A percentile compares a stretch with the other conserved stretches of the same genome.
Conservation (phyloP, 306 rosid species). For the Senna tora region DNA sequence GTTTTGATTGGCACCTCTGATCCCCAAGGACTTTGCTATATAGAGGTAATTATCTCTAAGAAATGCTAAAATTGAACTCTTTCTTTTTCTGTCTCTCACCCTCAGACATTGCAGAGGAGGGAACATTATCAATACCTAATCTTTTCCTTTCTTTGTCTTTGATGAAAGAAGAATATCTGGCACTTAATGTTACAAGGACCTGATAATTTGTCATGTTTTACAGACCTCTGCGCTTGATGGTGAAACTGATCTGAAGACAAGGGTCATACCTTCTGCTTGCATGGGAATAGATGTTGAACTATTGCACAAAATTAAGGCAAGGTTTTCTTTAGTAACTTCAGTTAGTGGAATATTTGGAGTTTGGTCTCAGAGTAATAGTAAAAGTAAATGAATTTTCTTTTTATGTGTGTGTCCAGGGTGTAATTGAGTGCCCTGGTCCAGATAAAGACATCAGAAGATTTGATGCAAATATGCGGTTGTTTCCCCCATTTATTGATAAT, state of each 20-base stretch:
- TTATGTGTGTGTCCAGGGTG: constrained; percentile 62
- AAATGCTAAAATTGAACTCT: constrained; percentile 28
- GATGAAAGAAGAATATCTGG: constrained; percentile 18
- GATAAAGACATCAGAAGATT: constrained; percentile 94
- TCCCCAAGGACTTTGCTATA: constrained; percentile 89
- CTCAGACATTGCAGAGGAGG: constrained; percentile 18
- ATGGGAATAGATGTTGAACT: constrained; percentile 87
- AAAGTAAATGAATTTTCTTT: constrained; percentile 12
- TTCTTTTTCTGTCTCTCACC: constrained; percentile 16
- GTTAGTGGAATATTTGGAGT: constrained; percentile 35
- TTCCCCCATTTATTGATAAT: constrained; percentile 96
- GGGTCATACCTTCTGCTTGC: constrained; percentile 92
- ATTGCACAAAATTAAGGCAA: constrained; percentile 92
- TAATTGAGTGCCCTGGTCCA: constrained; percentile 91
- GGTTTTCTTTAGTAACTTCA: constrained; percentile 33
- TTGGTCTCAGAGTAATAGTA: constrained; percentile 24
- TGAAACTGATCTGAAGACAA: constrained; percentile 90
- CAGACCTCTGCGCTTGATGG: constrained; percentile 98
- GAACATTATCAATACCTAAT: constrained; percentile 4
- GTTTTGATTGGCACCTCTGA: constrained; percentile 94
- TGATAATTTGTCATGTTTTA: constrained; percentile 42
- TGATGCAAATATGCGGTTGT: constrained; percentile 90
- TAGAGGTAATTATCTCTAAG: constrained; percentile 71
- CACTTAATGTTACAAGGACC: constrained; percentile 36
- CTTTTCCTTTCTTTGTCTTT: constrained; percentile 2